A percentile compares a stretch with the other conserved stretches of the same genome.
phyloP scores from a whole-genome alignment of 108 stramenopile genomes.

The Cyclotella choctawhatcheeana region DNA sequence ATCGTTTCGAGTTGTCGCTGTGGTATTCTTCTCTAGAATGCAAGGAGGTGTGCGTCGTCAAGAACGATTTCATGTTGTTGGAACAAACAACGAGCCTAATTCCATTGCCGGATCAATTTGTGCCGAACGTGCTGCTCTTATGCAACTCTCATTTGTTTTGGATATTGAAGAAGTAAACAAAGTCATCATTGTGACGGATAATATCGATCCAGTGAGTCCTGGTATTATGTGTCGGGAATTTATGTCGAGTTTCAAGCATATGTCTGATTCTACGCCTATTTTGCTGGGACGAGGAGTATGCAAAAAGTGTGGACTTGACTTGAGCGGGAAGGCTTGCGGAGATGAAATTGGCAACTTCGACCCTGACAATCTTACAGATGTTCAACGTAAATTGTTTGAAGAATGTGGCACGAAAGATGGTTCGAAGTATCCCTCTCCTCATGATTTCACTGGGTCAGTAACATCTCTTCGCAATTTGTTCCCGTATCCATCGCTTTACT shows the following conservation, averaged over 20 bases:
- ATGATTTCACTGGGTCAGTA: conserved; percentile 48
- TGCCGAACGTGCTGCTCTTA: conserved; percentile 88
- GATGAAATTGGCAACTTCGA: conserved; percentile 22
- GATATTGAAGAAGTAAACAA: conserved; percentile 45
- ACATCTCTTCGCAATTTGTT: conserved; percentile 66
- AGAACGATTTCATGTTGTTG: conserved; percentile 66
- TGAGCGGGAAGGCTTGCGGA: conserved; percentile 33
- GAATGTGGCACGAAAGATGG: conserved; percentile 16
- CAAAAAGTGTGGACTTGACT: conserved; percentile 34
- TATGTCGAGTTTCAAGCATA: conserved; percentile 63
- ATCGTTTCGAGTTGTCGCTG: conserved; percentile 78
- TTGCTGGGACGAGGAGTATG: conserved; percentile 59
- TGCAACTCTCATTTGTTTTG: conserved; percentile 75
- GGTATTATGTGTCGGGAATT: conserved; percentile 90
- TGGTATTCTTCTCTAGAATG: conserved; percentile 58
- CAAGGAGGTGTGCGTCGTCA: conserved; percentile 9
- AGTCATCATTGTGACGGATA: conserved; percentile 72
- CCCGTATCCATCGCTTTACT: conserved; percentile 84
- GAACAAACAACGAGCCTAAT: conserved; percentile 85
- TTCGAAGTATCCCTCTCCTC: conserved; percentile 26
- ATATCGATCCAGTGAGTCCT: conserved; percentile 69
- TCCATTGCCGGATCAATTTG: conserved; percentile 84
- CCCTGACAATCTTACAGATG: conserved; percentile 21
- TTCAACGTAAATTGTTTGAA: conserved; percentile 28
- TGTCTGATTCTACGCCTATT: conserved; percentile 62